Percentiles rank a stretch among this genome's conserved stretches.
Conservation (phyloP, 2,329 filamentous ascomycete genomes). For the Lasiodiplodia sp. region DNA sequence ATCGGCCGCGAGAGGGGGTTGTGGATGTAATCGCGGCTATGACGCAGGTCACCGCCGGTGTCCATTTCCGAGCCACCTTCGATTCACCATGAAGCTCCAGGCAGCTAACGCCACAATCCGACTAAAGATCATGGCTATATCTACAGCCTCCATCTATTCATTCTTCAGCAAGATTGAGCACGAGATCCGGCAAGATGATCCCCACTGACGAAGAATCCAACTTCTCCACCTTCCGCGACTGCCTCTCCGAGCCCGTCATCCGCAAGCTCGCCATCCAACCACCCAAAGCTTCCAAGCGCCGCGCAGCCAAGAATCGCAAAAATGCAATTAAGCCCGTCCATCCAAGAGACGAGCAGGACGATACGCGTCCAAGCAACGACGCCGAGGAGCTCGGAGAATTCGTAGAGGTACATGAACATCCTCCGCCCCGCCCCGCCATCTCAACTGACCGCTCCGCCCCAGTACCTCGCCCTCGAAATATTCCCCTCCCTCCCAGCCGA, state of each 20-base stretch:
- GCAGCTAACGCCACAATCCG: neutral
- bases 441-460: conserved; percentile 17
- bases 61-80: conserved; percentile 12
- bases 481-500: conserved; percentile 70
- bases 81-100: neutral
- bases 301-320: conserved; percentile 51
- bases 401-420: conserved; percentile 63
- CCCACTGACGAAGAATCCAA: conserved; percentile 50
- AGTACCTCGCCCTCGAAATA: conserved; percentile 74
- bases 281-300: conserved; percentile 53
- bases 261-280: conserved; percentile 62
- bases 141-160: neutral
- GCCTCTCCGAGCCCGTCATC: conserved; percentile 73
- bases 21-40: neutral
- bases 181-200: conserved; percentile 10
- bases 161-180: neutral
- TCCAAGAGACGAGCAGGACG: conserved; percentile 18
- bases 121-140: neutral
- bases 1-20: too few relatives aligned
- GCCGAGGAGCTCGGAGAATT: conserved; percentile 80
- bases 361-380: conserved; percentile 43
- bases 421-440: neutral
- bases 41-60: conserved; percentile 11
- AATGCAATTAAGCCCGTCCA: conserved; percentile 44
- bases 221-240: conserved; percentile 76